phyloP scores from a whole-genome alignment of 1,284 basidiomycete species.

The Microbotryum silenes-acaulis region DNA sequence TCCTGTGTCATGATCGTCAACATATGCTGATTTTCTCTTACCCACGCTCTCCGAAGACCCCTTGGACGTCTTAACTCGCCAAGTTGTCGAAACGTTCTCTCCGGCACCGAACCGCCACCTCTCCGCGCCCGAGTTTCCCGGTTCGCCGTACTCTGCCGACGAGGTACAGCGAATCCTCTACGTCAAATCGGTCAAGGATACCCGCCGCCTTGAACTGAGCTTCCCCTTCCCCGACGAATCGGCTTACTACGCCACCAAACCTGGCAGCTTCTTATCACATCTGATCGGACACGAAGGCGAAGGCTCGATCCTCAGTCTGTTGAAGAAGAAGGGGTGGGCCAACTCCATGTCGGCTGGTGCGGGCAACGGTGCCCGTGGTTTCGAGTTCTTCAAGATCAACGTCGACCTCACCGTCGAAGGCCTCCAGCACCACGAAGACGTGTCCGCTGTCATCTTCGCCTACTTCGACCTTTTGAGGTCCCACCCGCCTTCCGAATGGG shows the following conservation, averaged over 20 bases:
- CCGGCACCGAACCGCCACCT: constrained; percentile 62
- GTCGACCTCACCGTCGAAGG: constrained; percentile 78
- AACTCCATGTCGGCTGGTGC: constrained; percentile 68
- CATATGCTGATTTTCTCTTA: constrained; percentile 15
- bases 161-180: constrained; percentile 61
- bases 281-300: constrained; percentile 94
- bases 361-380: constrained; percentile 64
- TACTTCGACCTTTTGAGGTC: constrained; percentile 77
- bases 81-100: constrained; percentile 68
- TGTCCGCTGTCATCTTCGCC: constrained; percentile 69
- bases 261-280: constrained; percentile 71
- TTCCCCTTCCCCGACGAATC: constrained; percentile 63
- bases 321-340: constrained; percentile 89
- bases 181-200: constrained; percentile 83
- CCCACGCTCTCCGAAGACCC: constrained; percentile 52
- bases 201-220: constrained; percentile 76
- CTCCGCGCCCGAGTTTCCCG: constrained; percentile 57
- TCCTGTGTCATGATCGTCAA: not conserved
- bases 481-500: constrained; percentile 57
- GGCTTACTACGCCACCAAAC: constrained; percentile 58
- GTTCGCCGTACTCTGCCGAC: constrained; percentile 53
- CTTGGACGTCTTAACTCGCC: constrained; percentile 63
- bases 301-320: constrained; percentile 82
- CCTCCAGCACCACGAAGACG: constrained; percentile 70
- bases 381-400: constrained; percentile 81